These are phyloP conservation scores for Mycena rosella DNA, from an alignment of 768 basidiomycete genomes.

Conservation along the genomic window DNA sequence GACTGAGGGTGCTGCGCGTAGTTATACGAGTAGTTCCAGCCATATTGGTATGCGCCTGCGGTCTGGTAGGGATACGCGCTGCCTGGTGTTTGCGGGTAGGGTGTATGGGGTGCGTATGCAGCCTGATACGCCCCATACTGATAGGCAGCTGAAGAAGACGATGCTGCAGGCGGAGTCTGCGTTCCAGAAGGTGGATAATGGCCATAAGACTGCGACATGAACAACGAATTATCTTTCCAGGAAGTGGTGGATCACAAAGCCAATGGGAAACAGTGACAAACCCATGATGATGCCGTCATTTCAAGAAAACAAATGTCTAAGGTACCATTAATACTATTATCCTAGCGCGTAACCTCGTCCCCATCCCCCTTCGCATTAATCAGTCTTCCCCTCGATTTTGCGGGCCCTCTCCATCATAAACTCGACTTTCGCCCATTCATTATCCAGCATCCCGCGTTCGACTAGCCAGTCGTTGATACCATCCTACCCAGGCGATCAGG, in stretches of 20 bases:
- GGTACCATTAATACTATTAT: not conserved
- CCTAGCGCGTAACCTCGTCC: not conserved
- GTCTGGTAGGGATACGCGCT: slow-evolving; percentile 23
- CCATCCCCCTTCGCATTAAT: not conserved
- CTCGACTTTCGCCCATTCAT: slow-evolving; percentile 78
- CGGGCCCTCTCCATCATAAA: slow-evolving; percentile 4
- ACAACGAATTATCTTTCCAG: not conserved
- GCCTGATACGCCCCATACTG: slow-evolving; percentile 22
- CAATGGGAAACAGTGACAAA: not conserved
- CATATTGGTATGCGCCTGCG: slow-evolving; percentile 26
- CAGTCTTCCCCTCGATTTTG: slow-evolving; percentile 4
- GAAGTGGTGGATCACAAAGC: not conserved
- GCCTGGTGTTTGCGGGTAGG: slow-evolving; percentile 27
- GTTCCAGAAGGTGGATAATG: slow-evolving; percentile 23
- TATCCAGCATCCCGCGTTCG: slow-evolving; percentile 71
- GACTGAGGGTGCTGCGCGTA: slow-evolving; percentile 16
- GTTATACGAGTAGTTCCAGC: slow-evolving; percentile 27
- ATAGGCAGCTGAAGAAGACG: slow-evolving; percentile 5
- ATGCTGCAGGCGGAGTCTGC: slow-evolving; percentile 20
- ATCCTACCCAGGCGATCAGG: slow-evolving; percentile 50
- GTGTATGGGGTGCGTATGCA: slow-evolving; percentile 21
- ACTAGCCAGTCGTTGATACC: slow-evolving; percentile 88
- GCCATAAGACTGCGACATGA: slow-evolving; percentile 29
- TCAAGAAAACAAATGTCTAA: not conserved
- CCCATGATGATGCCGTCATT: not conserved